Percentiles rank a stretch among this genome's conserved stretches.
Evolutionary conservation across 495 filamentous ascomycete species (phyloP).

Genomic region (Pseudoneurospora amorphoporcata): DNA sequence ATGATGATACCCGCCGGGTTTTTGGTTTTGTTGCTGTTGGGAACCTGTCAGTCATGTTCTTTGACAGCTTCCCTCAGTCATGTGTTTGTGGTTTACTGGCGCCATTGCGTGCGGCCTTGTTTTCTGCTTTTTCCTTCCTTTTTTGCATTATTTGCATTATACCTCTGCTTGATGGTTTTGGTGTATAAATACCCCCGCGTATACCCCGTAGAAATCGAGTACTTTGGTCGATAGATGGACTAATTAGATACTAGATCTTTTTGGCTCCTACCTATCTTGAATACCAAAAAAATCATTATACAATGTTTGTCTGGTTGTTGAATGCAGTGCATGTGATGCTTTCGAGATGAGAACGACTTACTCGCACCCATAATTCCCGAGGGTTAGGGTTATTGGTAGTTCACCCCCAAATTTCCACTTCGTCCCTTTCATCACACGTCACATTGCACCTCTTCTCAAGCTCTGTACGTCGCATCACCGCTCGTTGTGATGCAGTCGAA

Average conservation of each 20-base stretch:
- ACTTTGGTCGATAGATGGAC: neutral
- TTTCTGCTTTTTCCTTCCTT: neutral
- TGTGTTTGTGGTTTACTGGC: neutral
- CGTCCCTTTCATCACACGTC: too few species aligned
- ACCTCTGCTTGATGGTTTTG: neutral
- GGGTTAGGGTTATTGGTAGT: too few species aligned
- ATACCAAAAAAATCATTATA: neutral
- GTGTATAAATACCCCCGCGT: neutral
- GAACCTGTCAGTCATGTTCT: neutral
- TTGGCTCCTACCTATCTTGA: neutral
- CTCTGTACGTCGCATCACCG: too few species aligned
- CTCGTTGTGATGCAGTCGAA: too few species aligned
- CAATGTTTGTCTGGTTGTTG: neutral
- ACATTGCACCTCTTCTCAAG: too few species aligned
- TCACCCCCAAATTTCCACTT: too few species aligned
- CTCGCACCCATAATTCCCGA: too few species aligned
- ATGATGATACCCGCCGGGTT: neutral
- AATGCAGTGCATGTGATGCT: neutral
- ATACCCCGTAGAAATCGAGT: neutral
- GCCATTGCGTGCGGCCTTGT: neutral
- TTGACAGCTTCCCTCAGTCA: neutral
- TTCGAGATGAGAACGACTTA: neutral
- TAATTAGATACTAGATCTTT: neutral
- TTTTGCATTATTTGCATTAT: neutral
- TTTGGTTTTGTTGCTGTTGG: neutral